phyloP scores from a whole-genome alignment of 352 stramenopile genomes.

The Peronospora destructor region DNA sequence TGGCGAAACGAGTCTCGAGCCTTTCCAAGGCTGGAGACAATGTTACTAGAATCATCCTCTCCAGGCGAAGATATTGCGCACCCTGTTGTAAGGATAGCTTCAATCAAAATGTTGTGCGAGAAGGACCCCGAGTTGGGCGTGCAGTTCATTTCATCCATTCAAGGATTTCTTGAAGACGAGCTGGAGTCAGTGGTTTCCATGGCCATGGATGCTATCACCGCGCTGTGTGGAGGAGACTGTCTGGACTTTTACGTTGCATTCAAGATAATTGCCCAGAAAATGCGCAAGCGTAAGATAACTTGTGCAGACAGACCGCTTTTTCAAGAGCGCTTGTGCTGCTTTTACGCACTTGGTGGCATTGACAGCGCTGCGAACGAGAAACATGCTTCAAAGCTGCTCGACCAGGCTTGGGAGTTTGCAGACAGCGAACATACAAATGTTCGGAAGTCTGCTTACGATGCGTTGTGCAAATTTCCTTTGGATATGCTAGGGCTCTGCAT shows the following conservation, averaged over 20 bases:
- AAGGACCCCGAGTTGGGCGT: conserved; percentile 58
- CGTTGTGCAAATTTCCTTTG: conserved; percentile 43
- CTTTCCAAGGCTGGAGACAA: conserved; percentile 49
- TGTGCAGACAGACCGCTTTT: conserved; percentile 44
- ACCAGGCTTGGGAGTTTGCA: conserved; percentile 45
- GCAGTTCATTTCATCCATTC: conserved; percentile 58
- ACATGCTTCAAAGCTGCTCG: conserved; percentile 36
- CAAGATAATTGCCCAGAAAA: conserved; percentile 67
- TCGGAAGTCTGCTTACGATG: conserved; percentile 34
- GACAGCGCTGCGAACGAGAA: conserved; percentile 41
- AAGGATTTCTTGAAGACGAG: conserved; percentile 47
- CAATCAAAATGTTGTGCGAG: conserved; percentile 56
- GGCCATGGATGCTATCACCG: conserved; percentile 53
- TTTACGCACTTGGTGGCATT: conserved; percentile 41
- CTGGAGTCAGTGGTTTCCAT: conserved; percentile 50
- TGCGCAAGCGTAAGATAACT: conserved; percentile 55
- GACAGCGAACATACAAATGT: conserved; percentile 31
- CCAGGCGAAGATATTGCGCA: conserved; percentile 30
- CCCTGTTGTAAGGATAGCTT: conserved; percentile 46
- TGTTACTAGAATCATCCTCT: conserved; percentile 34
- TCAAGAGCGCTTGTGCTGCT: conserved; percentile 45
- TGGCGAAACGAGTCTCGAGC: conserved; percentile 62
- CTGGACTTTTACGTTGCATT: conserved; percentile 71
- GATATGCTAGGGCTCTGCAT: conserved; percentile 37
- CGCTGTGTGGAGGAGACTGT: conserved; percentile 51